Percentiles rank a stretch among this genome's conserved stretches.
Conservation (phyloP, 108 stramenopile genomes). For the Discostella stelligeroides region DNA sequence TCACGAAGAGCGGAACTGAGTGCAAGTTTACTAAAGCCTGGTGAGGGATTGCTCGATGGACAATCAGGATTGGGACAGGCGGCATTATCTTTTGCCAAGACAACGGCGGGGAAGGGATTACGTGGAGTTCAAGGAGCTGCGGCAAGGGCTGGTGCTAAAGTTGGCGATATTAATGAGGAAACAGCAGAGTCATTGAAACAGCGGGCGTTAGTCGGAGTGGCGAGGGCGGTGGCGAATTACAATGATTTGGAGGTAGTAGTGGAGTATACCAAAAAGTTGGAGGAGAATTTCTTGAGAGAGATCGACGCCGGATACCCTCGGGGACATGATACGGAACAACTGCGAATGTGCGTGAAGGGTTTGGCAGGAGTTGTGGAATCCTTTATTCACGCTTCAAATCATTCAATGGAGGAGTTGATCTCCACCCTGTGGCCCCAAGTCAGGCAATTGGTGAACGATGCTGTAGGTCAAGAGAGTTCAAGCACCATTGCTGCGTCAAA, state of each 20-base stretch:
- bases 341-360: constrained; percentile 74
- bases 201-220: constrained; percentile 65
- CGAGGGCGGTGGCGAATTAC: constrained; percentile 76
- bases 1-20: constrained; percentile 71
- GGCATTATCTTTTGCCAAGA: constrained; percentile 56
- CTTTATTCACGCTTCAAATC: constrained; percentile 57
- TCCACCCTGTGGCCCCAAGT: constrained; percentile 71
- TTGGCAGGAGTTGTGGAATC: constrained; percentile 64
- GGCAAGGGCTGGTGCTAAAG: constrained; percentile 28
- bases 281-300: constrained; percentile 56
- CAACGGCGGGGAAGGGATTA: constrained; percentile 47
- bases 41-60: constrained; percentile 79
- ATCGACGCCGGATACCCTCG: constrained; percentile 70
- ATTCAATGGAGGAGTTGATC: constrained; percentile 68
- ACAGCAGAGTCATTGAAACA: constrained; percentile 44
- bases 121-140: constrained; percentile 44
- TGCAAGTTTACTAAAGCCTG: constrained; percentile 70
- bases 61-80: constrained; percentile 59
- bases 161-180: constrained; percentile 33
- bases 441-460: constrained; percentile 79
- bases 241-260: constrained; percentile 84
- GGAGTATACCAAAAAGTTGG: constrained; percentile 67
- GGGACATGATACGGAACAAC: constrained; percentile 78
- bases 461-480: constrained; percentile 65
- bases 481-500: constrained; percentile 30